A percentile compares a stretch with the other conserved stretches of the same genome.
Evolutionary conservation across 2,329 filamentous ascomycete genomes (phyloP).

Genomic region (Hypoxylon sp.): DNA sequence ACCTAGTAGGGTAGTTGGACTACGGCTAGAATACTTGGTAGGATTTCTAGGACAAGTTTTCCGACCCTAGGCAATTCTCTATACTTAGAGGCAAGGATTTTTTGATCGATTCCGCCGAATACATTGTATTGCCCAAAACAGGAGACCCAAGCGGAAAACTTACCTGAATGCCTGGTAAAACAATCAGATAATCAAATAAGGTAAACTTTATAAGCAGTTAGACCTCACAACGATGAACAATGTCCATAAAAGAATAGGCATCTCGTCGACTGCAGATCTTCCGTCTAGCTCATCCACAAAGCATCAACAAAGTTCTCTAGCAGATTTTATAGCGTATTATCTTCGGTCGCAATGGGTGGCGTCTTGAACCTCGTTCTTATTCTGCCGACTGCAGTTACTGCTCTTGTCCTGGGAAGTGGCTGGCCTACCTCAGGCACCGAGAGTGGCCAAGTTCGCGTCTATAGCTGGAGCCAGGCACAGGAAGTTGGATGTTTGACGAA

Average conservation of each 20-base stretch:
- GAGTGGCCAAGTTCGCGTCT: slow-evolving; percentile 27
- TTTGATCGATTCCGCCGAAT: slow-evolving; percentile 29
- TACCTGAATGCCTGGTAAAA: neutral
- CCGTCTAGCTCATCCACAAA: neutral
- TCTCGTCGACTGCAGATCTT: neutral
- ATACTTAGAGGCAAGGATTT: slow-evolving; percentile 14
- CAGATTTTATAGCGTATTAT: neutral
- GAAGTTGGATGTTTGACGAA: slow-evolving; percentile 28
- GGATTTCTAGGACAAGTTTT: neutral
- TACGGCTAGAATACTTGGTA: neutral
- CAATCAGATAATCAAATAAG: neutral
- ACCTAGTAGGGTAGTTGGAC: slow-evolving; percentile 1
- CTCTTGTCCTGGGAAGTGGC: slow-evolving; percentile 17
- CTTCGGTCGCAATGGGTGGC: slow-evolving; percentile 11
- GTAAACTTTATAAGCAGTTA: neutral
- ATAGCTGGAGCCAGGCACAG: slow-evolving; percentile 23
- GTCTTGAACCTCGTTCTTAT: slow-evolving; percentile 10
- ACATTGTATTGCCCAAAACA: slow-evolving; percentile 13
- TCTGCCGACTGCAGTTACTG: slow-evolving; percentile 9
- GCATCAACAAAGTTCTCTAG: neutral
- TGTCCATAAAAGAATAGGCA: slow-evolving; percentile 1
- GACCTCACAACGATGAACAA: neutral
- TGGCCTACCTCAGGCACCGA: slow-evolving; percentile 29
- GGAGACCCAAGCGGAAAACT: slow-evolving; percentile 11
- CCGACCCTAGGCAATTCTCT: neutral